Conservation (phyloP, 129 eudicot genomes). For the Centaurea solstitialis region DNA sequence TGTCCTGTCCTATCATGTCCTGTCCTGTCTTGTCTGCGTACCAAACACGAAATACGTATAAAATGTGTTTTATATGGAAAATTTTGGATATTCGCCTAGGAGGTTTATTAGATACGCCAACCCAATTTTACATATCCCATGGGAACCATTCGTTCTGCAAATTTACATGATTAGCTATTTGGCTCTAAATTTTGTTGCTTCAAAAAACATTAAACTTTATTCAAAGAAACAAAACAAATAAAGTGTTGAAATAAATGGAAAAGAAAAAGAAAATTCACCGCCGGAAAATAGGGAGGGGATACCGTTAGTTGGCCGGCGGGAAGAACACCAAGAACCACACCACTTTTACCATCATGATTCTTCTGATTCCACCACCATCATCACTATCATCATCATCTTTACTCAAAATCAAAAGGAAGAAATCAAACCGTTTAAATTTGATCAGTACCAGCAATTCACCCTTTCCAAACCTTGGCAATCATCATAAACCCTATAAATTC, state of each 20-base stretch:
- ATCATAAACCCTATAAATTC: constrained; percentile 13
- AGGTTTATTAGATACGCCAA: too few species aligned
- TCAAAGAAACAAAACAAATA: too few species aligned
- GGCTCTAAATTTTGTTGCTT: too few species aligned
- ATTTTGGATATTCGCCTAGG: too few species aligned
- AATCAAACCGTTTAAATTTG: not conserved
- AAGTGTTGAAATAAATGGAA: not conserved
- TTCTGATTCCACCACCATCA: constrained; percentile 8
- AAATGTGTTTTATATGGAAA: too few species aligned
- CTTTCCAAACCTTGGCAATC: constrained; percentile 6
- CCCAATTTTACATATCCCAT: too few species aligned
- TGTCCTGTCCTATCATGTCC: too few species aligned
- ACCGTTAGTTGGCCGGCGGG: constrained; percentile 6
- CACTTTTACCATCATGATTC: constrained; percentile 27
- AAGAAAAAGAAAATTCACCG: not conserved
- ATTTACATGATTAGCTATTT: too few species aligned
- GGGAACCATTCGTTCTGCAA: too few species aligned
- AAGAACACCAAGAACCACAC: not conserved
- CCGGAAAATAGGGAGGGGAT: not conserved
- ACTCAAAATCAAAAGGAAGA: constrained; percentile 5
- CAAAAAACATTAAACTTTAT: too few species aligned
- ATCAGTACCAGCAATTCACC: constrained; percentile 7
- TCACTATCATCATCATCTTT: not conserved
- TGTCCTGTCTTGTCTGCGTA: too few species aligned
- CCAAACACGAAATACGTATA: too few species aligned